phyloP scores from a whole-genome alignment of 2,329 filamentous ascomycete species.

The Lasiodiplodia theobromae region DNA sequence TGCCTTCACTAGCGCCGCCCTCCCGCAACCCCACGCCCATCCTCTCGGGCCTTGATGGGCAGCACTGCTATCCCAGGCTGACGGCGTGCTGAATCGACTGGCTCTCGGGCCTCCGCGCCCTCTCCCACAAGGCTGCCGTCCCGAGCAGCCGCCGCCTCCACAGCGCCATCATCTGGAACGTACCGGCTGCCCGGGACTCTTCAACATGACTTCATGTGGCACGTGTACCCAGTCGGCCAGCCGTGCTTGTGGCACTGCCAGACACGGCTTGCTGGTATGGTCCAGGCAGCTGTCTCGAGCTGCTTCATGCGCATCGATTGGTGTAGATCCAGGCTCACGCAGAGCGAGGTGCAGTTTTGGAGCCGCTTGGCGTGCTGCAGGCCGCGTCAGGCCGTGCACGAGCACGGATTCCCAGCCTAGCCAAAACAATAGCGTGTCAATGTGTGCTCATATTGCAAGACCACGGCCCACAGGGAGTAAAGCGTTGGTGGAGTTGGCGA shows the following conservation, averaged over 20 bases:
- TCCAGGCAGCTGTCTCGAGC: neutral
- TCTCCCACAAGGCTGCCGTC: neutral
- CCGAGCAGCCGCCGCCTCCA: neutral
- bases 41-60: neutral
- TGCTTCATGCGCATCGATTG: constrained; percentile 4
- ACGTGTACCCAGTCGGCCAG: neutral
- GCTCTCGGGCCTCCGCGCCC: constrained; percentile 1
- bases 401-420: neutral
- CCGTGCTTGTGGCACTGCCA: neutral
- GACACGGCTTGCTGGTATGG: neutral
- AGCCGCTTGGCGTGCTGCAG: constrained; percentile 1
- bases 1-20: neutral
- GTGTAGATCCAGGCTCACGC: constrained; percentile 3
- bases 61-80: constrained; percentile 6
- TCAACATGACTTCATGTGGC: constrained; percentile 6
- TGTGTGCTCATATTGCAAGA: neutral
- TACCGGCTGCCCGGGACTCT: constrained; percentile 6
- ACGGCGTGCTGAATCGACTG: constrained; percentile 5
- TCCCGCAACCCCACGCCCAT: constrained; percentile 9
- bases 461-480: neutral
- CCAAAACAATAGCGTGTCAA: neutral
- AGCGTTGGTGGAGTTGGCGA: neutral
- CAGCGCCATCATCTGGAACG: neutral
- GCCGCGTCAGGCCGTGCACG: neutral
- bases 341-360: neutral